phyloP scores from a whole-genome alignment of 345 rosid genomes.

The Lepidium didymum region DNA sequence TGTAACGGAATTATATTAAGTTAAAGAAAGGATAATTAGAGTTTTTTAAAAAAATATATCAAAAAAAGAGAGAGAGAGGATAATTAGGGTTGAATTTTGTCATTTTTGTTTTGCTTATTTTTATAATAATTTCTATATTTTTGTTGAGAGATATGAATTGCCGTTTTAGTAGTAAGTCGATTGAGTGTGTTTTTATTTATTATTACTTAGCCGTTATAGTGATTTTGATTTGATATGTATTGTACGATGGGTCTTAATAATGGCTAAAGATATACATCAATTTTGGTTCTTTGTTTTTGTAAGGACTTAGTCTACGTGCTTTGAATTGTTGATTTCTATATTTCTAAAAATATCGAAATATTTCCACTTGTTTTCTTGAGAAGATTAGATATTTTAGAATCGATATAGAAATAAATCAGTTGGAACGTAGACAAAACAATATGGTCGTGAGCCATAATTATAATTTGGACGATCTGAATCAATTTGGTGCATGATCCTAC shows the following conservation, averaged over 20 bases:
- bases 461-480: constrained; percentile 21
- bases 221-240: not conserved
- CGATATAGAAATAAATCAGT: not conserved
- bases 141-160: not conserved
- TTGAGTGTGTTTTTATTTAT: not conserved
- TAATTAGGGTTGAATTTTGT: constrained; percentile 8
- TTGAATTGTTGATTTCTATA: not conserved
- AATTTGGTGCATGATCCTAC: constrained; percentile 11
- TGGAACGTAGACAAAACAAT: constrained; percentile 17
- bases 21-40: too few relatives aligned
- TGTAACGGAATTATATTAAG: constrained; percentile 26
- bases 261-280: not conserved
- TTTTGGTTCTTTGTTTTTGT: not conserved
- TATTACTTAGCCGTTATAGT: not conserved
- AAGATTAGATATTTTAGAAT: constrained; percentile 4
- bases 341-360: not conserved
- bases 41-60: too few relatives aligned
- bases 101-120: not conserved
- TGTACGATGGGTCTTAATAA: constrained; percentile 6
- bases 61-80: too few relatives aligned
- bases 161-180: not conserved
- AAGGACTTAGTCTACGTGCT: not conserved
- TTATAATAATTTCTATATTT: not conserved
- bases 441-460: not conserved
- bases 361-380: constrained; percentile 10